phyloP scores from a whole-genome alignment of 2,329 filamentous ascomycete species.

The Diaporthe caulivora region DNA sequence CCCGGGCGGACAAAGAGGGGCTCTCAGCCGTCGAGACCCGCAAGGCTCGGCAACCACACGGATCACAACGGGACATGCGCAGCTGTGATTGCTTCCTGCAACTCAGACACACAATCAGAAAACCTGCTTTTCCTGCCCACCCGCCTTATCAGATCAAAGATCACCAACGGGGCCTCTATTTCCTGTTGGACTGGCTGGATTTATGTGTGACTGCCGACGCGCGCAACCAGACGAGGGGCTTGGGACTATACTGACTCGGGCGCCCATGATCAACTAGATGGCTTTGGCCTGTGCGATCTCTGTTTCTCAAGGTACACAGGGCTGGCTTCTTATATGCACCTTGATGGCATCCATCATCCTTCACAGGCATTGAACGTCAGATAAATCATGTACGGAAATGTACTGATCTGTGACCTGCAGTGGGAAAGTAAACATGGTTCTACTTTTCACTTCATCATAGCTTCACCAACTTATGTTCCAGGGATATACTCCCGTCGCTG shows the following conservation, averaged over 20 bases:
- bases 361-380: too few relatives aligned
- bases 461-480: too few relatives aligned
- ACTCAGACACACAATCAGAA: background rate
- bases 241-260: conserved; percentile 12
- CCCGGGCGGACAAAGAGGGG: conserved; percentile 24
- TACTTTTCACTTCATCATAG: too few relatives aligned
- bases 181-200: background rate
- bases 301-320: too few relatives aligned
- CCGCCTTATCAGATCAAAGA: conserved; percentile 3
- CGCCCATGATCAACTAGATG: too few relatives aligned
- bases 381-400: too few relatives aligned
- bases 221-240: conserved; percentile 12
- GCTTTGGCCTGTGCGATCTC: background rate
- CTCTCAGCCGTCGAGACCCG: conserved; percentile 18
- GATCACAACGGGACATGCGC: background rate
- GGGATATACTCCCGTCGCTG: too few relatives aligned
- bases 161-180: background rate
- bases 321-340: background rate
- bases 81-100: background rate
- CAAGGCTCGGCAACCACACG: conserved; percentile 3
- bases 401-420: too few relatives aligned
- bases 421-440: too few relatives aligned
- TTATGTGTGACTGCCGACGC: conserved; percentile 10
- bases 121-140: conserved; percentile 7
- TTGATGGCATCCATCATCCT: background rate